Evolutionary conservation across 2,329 filamentous ascomycete species (phyloP).

Genomic region (Diaporthe citriasiana): DNA sequence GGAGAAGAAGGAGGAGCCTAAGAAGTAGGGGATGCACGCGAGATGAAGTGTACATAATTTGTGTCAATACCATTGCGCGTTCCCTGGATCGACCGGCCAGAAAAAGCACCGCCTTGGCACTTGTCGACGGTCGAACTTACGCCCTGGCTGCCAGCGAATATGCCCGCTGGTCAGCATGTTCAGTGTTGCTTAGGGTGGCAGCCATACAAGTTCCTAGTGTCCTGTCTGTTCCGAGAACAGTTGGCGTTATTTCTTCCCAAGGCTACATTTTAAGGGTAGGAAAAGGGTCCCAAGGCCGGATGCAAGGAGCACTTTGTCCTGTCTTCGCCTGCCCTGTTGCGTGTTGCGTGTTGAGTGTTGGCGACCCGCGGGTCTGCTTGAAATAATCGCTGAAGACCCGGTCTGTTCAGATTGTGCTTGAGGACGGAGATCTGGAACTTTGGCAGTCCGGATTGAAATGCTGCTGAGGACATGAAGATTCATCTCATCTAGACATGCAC

Average conservation of each 20-base stretch:
- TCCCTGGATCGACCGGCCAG: not conserved
- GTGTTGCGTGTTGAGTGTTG: not conserved
- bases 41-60: constrained; percentile 51
- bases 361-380: constrained; percentile 2
- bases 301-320: not conserved
- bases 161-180: not conserved
- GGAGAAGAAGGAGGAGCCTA: constrained; percentile 88
- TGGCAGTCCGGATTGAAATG: not conserved
- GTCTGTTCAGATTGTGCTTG: not conserved
- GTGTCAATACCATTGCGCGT: constrained; percentile 39
- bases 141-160: no score
- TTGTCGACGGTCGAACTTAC: not conserved
- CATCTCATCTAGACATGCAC: not conserved
- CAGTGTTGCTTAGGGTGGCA: not conserved
- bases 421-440: not conserved
- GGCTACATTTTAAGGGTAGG: not conserved
- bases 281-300: no score
- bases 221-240: not conserved
- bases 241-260: not conserved
- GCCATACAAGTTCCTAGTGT: not conserved
- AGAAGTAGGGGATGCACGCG: constrained; percentile 76
- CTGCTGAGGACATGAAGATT: not conserved
- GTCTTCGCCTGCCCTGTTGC: not conserved
- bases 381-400: not conserved
- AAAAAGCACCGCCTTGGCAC: not conserved